Percentiles rank a stretch among this genome's conserved stretches.
phyloP scores from a whole-genome alignment of 1,284 basidiomycete species.

The Inonotus obliquus region DNA sequence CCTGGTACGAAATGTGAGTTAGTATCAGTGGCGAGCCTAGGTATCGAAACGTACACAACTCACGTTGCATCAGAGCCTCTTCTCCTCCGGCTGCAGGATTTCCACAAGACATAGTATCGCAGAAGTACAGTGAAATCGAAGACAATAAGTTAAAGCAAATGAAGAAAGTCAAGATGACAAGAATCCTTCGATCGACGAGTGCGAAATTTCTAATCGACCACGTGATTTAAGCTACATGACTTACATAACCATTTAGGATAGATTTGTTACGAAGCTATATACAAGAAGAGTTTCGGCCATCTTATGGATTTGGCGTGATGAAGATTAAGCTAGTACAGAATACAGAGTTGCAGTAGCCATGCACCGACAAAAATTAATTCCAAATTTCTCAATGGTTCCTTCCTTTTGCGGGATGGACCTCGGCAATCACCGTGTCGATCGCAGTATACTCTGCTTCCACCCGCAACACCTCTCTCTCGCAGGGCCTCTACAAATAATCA shows the following conservation, averaged over 20 bases:
- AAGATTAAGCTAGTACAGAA: too few relatives aligned
- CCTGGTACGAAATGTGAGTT: conserved; percentile 34
- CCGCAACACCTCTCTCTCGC: background rate
- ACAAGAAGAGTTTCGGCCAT: too few relatives aligned
- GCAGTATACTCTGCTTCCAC: background rate
- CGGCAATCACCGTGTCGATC: background rate
- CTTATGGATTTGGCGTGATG: too few relatives aligned
- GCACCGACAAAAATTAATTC: too few relatives aligned
- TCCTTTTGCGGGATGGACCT: too few relatives aligned
- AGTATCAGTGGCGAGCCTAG: background rate
- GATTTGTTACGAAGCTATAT: too few relatives aligned
- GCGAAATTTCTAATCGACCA: too few relatives aligned
- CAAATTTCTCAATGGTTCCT: too few relatives aligned
- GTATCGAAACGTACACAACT: background rate
- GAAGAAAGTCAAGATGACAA: background rate
- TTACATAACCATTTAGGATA: too few relatives aligned
- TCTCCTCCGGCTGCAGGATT: conserved; percentile 17
- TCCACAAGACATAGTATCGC: conserved; percentile 21
- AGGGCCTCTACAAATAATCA: background rate
- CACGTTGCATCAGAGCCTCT: conserved; percentile 20
- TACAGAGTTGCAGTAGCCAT: too few relatives aligned
- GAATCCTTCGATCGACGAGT: too few relatives aligned
- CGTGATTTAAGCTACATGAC: too few relatives aligned
- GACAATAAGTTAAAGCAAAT: background rate
- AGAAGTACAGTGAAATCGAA: background rate